These are phyloP conservation scores for Rhytidhysteron rufulum DNA, from an alignment of 2,329 filamentous ascomycete species.

Conservation along the genomic window DNA sequence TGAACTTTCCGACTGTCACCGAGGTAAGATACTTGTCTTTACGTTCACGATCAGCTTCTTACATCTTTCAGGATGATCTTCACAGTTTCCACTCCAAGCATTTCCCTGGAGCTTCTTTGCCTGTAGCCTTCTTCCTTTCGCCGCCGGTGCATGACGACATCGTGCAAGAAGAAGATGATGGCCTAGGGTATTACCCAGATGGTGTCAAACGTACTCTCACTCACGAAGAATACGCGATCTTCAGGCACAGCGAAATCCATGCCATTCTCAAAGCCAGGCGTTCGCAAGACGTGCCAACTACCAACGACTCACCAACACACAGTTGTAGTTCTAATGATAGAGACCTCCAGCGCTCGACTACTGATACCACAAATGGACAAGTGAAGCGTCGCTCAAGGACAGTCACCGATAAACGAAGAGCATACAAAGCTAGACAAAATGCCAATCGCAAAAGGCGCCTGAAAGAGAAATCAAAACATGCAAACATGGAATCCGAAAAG, in stretches of 20 bases:
- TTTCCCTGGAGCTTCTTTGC: conserved; percentile 37
- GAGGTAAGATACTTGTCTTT: conserved; percentile 19
- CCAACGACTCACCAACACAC: conserved; percentile 19
- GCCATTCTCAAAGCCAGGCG: conserved; percentile 50
- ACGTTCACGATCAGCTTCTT: conserved; percentile 1
- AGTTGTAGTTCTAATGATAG: not conserved
- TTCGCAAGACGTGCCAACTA: conserved; percentile 17
- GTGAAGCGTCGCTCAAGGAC: not conserved
- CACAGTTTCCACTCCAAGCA: conserved; percentile 41
- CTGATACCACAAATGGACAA: not conserved
- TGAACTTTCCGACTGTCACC: conserved; percentile 28
- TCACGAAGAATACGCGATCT: conserved; percentile 85
- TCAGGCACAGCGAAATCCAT: conserved; percentile 83
- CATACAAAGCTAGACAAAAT: too few species aligned
- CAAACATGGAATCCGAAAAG: too few species aligned
- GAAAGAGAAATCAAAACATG: too few species aligned
- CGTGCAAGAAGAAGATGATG: conserved; percentile 56
- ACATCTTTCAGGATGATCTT: conserved; percentile 38
- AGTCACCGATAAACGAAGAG: too few species aligned
- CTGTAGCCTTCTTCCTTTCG: conserved; percentile 28
- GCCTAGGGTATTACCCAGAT: conserved; percentile 79
- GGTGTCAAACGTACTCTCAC: conserved; percentile 86
- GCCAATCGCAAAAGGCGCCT: too few species aligned
- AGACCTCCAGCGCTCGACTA: not conserved
- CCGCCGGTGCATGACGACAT: conserved; percentile 23